phyloP scores from a whole-genome alignment of 768 basidiomycete genomes.

The Calocera viscosa region DNA sequence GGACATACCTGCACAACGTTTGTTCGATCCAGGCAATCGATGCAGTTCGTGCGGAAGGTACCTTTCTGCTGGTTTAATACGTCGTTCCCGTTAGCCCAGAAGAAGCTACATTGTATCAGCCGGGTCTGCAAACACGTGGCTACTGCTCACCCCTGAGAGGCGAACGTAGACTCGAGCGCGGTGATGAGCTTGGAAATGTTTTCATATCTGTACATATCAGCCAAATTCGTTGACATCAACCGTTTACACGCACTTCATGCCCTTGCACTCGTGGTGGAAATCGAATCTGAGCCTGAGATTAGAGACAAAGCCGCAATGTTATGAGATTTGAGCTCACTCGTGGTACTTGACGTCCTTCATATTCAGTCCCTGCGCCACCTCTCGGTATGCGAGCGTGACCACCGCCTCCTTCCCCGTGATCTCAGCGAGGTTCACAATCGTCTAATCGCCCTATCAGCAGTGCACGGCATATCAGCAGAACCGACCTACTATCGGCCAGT shows the following conservation, averaged over 20 bases:
- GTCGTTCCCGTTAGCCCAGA: slow-evolving; percentile 63
- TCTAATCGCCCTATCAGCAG: slow-evolving; percentile 33
- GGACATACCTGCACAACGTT: slow-evolving; percentile 74
- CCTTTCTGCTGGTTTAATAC: slow-evolving; percentile 73
- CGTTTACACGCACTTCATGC: slow-evolving; percentile 59
- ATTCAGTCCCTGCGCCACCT: slow-evolving; percentile 47
- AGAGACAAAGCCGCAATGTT: background rate
- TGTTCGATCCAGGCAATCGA: slow-evolving; percentile 89
- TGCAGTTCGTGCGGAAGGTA: slow-evolving; percentile 84
- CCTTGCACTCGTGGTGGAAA: slow-evolving; percentile 85
- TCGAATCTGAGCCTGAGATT: slow-evolving; percentile 44
- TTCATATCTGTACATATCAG: slow-evolving; percentile 50
- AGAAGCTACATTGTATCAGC: slow-evolving; percentile 39
- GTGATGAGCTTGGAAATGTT: slow-evolving; percentile 70
- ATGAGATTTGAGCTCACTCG: slow-evolving; percentile 27
- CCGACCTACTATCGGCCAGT: background rate
- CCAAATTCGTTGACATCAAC: background rate
- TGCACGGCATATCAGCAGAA: background rate
- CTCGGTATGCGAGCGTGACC: slow-evolving; percentile 65
- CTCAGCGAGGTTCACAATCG: slow-evolving; percentile 81
- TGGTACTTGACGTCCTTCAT: slow-evolving; percentile 41
- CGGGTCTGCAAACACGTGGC: slow-evolving; percentile 2
- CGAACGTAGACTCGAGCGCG: slow-evolving; percentile 59
- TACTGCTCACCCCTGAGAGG: slow-evolving; percentile 55
- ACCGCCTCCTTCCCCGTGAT: slow-evolving; percentile 75